Percentiles rank a stretch among this genome's conserved stretches.
These are phyloP conservation scores for Phascolomyces articulosus DNA, from an alignment of 371 early-diverging fungal genomes.

Conservation along the genomic window DNA sequence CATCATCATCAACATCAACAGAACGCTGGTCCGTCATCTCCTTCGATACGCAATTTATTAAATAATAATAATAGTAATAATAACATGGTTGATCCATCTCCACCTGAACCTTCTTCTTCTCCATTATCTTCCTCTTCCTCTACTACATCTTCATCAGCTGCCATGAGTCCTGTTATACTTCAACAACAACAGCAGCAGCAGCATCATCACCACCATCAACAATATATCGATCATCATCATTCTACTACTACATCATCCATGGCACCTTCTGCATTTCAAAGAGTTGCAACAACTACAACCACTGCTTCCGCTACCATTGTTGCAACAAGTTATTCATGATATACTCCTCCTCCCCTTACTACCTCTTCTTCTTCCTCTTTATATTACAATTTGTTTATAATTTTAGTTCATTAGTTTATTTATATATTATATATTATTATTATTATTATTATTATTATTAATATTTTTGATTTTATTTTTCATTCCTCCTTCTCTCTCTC, in stretches of 20 bases:
- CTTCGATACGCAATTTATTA: conserved; percentile 3
- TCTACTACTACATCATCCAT: no score
- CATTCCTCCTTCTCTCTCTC: not conserved
- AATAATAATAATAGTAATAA: not conserved
- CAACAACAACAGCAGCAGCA: not conserved
- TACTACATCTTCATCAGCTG: not conserved
- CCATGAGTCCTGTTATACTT: not conserved
- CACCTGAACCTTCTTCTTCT: not conserved
- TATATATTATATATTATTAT: no score
- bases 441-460: no score
- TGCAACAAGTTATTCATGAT: not conserved
- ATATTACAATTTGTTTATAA: not conserved
- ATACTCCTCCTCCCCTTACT: not conserved
- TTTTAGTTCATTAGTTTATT: not conserved
- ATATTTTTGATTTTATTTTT: not conserved
- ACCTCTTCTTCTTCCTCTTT: not conserved
- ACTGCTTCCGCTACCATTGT: no score
- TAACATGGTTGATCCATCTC: no score
- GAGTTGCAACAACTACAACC: not conserved
- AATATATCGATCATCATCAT: no score
- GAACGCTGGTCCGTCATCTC: not conserved
- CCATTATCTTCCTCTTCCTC: conserved; percentile 16
- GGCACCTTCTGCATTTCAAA: not conserved
- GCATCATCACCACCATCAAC: no score
- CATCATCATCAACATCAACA: no score